A percentile compares a stretch with the other conserved stretches of the same genome.
phyloP scores from a whole-genome alignment of 192 early-diverging fungal species.

The Coemansia sp. region DNA sequence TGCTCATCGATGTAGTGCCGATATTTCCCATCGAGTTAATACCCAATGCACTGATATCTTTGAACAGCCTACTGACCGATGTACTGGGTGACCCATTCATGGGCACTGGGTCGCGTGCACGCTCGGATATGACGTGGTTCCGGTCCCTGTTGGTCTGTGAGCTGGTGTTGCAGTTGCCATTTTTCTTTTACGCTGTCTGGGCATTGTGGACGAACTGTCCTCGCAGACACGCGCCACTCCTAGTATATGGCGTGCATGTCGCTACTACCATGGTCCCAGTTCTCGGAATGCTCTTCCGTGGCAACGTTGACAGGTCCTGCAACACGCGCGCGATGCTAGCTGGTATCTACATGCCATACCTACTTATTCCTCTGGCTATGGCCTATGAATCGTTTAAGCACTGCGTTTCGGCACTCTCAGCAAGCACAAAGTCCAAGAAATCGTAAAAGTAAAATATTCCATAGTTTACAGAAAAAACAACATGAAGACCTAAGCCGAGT shows the following conservation, averaged over 20 bases:
- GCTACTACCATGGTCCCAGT: constrained; percentile 68
- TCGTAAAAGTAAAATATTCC: not conserved
- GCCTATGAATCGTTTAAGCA: constrained; percentile 29
- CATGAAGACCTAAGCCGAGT: constrained; percentile 14
- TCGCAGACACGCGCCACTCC: constrained; percentile 50
- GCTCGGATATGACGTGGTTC: constrained; percentile 64
- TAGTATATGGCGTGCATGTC: constrained; percentile 74
- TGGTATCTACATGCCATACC: constrained; percentile 71
- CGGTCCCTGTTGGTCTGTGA: constrained; percentile 65
- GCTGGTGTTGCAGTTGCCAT: constrained; percentile 66
- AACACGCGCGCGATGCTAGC: constrained; percentile 47
- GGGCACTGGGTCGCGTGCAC: constrained; percentile 28
- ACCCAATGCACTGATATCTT: constrained; percentile 33
- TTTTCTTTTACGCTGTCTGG: constrained; percentile 67
- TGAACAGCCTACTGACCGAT: constrained; percentile 55
- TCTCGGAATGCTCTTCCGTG: constrained; percentile 59
- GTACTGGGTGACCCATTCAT: constrained; percentile 69
- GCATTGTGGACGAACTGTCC: constrained; percentile 56
- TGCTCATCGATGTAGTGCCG: constrained; percentile 62
- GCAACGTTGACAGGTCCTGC: constrained; percentile 50
- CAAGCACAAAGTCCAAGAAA: constrained; percentile 11
- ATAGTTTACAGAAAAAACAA: not conserved
- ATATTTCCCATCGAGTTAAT: constrained; percentile 53
- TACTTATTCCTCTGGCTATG: constrained; percentile 66
- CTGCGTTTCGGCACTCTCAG: constrained; percentile 18